A percentile compares a stretch with the other conserved stretches of the same genome.
phyloP scores from a whole-genome alignment of 1,139 yeast species.

The Pichia sp. region DNA sequence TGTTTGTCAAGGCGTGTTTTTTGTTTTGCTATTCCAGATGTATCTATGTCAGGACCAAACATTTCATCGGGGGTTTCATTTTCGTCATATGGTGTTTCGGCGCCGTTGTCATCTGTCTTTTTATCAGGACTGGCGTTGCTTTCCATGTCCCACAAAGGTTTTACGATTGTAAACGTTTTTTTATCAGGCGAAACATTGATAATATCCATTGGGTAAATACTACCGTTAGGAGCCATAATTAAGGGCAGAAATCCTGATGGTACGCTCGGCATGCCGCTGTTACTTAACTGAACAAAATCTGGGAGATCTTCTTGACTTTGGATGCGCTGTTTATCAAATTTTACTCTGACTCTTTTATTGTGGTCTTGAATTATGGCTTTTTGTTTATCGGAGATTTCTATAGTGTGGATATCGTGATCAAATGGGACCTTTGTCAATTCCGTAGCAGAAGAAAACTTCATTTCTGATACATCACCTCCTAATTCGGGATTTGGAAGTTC shows the following conservation, averaged over 20 bases:
- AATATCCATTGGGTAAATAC: slow-evolving; percentile 20
- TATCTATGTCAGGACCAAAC: background rate
- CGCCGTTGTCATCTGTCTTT: background rate
- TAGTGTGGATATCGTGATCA: too few relatives aligned
- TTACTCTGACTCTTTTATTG: too few relatives aligned
- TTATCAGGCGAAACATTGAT: slow-evolving; percentile 7
- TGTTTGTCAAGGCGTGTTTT: background rate
- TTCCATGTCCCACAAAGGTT: slow-evolving; percentile 8
- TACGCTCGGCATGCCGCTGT: slow-evolving; percentile 14
- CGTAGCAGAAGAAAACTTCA: too few relatives aligned
- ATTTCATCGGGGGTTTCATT: background rate
- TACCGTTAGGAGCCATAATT: slow-evolving; percentile 24
- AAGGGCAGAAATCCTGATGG: slow-evolving; percentile 22
- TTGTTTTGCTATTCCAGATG: background rate
- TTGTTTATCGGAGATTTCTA: too few relatives aligned
- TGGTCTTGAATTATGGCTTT: too few relatives aligned
- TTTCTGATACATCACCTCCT: too few relatives aligned
- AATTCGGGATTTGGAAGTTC: too few relatives aligned
- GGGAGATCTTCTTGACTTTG: background rate
- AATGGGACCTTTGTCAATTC: too few relatives aligned
- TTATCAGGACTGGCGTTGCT: background rate
- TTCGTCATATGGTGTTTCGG: background rate
- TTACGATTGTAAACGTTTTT: slow-evolving; percentile 7
- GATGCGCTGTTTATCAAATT: too few relatives aligned
- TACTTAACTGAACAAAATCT: background rate